A percentile compares a stretch with the other conserved stretches of the same genome.
phyloP scores from a whole-genome alignment of 345 rosid species.

The Balakata baccata region DNA sequence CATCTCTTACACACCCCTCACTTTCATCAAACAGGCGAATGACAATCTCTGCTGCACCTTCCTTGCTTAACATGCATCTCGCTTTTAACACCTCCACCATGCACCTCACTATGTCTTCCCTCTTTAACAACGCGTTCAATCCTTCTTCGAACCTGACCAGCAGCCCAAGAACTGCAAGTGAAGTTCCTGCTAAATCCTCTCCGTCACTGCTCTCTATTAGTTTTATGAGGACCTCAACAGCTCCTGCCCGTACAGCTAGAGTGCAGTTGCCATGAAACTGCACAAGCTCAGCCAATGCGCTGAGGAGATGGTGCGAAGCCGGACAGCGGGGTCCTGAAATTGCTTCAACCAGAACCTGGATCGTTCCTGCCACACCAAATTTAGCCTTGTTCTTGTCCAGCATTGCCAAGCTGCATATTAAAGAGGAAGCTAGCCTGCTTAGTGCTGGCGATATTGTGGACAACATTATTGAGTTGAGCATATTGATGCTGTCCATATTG shows the following conservation, averaged over 20 bases:
- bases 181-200: slow-evolving; percentile 42
- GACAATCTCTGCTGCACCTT: slow-evolving; percentile 59
- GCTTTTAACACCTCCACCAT: slow-evolving; percentile 50
- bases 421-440: slow-evolving; percentile 40
- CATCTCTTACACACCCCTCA: slow-evolving; percentile 44
- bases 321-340: slow-evolving; percentile 24
- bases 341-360: slow-evolving; percentile 36
- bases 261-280: slow-evolving; percentile 68
- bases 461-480: slow-evolving; percentile 43
- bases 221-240: slow-evolving; percentile 30
- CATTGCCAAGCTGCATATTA: slow-evolving; percentile 62
- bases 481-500: slow-evolving; percentile 40
- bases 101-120: slow-evolving; percentile 36
- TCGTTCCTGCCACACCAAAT: slow-evolving; percentile 55
- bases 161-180: slow-evolving; percentile 42
- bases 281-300: slow-evolving; percentile 54
- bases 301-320: slow-evolving; percentile 44
- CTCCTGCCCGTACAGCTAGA: slow-evolving; percentile 48
- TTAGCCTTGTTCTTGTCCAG: slow-evolving; percentile 67
- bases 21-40: slow-evolving; percentile 54
- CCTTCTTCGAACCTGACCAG: slow-evolving; percentile 54
- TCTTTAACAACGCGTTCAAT: slow-evolving; percentile 32
- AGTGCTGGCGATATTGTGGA: slow-evolving; percentile 33
- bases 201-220: slow-evolving; percentile 22
- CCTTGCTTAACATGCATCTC: slow-evolving; percentile 54